phyloP scores from a whole-genome alignment of 306 rosid species.

The Casuarina cunninghamiana region DNA sequence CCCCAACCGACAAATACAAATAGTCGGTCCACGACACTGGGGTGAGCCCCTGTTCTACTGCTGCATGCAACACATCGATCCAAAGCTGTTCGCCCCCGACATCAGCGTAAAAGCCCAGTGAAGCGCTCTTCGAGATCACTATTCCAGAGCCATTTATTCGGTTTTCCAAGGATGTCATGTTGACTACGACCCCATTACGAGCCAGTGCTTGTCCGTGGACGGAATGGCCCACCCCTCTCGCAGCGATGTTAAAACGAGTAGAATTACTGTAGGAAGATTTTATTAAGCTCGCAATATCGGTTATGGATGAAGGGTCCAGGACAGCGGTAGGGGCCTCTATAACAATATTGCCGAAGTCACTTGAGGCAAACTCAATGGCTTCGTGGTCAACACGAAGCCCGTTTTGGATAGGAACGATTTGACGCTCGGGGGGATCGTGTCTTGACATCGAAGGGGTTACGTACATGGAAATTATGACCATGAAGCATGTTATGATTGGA shows the following conservation, averaged over 20 bases:
- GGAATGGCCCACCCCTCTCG: conserved; percentile 72
- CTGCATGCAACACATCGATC: conserved; percentile 53
- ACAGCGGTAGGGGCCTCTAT: conserved; percentile 51
- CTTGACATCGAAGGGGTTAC: conserved; percentile 38
- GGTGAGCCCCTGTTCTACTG: conserved; percentile 56
- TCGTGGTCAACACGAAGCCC: conserved; percentile 48
- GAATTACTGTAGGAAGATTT: conserved; percentile 41
- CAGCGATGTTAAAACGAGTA: conserved; percentile 47
- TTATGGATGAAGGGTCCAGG: conserved; percentile 51
- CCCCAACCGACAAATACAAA: conserved; percentile 62
- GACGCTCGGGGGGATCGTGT: conserved; percentile 21
- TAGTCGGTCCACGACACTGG: conserved; percentile 79
- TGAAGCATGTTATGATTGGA: conserved; percentile 27
- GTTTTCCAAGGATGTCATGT: conserved; percentile 47
- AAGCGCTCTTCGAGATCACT: conserved; percentile 27
- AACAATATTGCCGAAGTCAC: conserved; percentile 63
- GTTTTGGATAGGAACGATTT: conserved; percentile 10
- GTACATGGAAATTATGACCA: conserved; percentile 30
- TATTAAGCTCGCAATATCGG: conserved; percentile 44
- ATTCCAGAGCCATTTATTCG: conserved; percentile 24
- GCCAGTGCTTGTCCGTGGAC: conserved; percentile 70
- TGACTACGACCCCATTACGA: conserved; percentile 59
- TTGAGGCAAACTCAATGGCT: conserved; percentile 48
- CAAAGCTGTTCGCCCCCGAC: conserved; percentile 72
- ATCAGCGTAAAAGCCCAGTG: conserved; percentile 51